These are phyloP conservation scores for Microsporum audouinii DNA, from an alignment of 2,329 filamentous ascomycete genomes.

Conservation along the genomic window DNA sequence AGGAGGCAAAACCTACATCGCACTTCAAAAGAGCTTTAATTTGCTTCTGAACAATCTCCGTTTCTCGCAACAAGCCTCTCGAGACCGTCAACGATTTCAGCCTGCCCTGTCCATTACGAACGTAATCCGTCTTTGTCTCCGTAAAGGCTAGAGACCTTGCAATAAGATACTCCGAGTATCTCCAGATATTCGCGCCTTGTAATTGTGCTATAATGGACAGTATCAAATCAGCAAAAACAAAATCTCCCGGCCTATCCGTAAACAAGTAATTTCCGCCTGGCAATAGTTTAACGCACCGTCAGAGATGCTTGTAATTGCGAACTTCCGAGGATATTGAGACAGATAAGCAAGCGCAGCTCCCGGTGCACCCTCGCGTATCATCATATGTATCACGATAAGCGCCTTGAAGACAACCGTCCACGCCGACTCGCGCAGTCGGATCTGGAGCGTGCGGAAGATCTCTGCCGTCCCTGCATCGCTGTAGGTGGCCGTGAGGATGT, in stretches of 20 bases:
- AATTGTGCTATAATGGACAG: constrained; percentile 57
- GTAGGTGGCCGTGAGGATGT: constrained; percentile 90
- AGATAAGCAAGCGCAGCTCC: constrained; percentile 82
- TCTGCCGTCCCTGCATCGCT: constrained; percentile 89
- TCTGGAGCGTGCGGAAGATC: constrained; percentile 83
- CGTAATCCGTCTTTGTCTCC: constrained; percentile 80
- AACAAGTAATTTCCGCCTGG: constrained; percentile 24
- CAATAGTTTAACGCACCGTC: constrained; percentile 54
- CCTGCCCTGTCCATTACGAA: constrained; percentile 67
- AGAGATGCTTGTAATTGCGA: constrained; percentile 82
- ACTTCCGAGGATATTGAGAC: constrained; percentile 65
- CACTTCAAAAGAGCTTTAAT: constrained; percentile 77
- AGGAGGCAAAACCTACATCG: constrained; percentile 50
- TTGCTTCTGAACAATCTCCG: constrained; percentile 79
- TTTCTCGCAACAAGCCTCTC: constrained; percentile 84
- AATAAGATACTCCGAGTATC: constrained; percentile 78
- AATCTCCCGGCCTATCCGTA: neutral
- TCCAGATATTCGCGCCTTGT: constrained; percentile 85
- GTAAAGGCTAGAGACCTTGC: constrained; percentile 72
- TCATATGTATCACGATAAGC: constrained; percentile 86
- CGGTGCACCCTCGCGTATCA: constrained; percentile 89
- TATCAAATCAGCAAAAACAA: neutral
- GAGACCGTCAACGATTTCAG: constrained; percentile 80
- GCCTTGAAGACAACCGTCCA: constrained; percentile 99
- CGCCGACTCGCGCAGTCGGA: constrained; percentile 83